phyloP scores from a whole-genome alignment of 768 basidiomycete species.

The Ephemerocybe angulata region DNA sequence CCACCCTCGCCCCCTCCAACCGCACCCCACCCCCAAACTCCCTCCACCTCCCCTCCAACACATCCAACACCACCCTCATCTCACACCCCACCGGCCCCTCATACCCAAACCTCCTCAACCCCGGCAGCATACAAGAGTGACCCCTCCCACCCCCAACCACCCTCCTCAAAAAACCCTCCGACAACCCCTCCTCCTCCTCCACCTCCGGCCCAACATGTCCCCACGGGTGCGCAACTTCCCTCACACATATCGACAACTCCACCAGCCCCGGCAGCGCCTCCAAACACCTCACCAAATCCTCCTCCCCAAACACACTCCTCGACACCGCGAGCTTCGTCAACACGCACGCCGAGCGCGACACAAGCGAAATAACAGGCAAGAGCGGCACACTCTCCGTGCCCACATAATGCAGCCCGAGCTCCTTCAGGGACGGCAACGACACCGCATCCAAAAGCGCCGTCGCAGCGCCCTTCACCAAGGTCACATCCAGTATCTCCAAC shows the following conservation, averaged over 20 bases:
- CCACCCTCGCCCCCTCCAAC: no score
- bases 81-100: no score
- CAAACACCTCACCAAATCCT: constrained; percentile 1
- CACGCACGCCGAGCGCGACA: not conserved
- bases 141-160: no score
- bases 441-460: constrained; percentile 17
- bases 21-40: no score
- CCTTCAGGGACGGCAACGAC: constrained; percentile 16
- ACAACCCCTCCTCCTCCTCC: no score
- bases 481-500: constrained; percentile 17
- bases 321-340: not conserved
- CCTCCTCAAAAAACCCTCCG: no score
- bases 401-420: constrained; percentile 15
- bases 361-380: constrained; percentile 10
- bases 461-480: constrained; percentile 19
- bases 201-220: no score
- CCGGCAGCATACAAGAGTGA: no score
- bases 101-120: no score
- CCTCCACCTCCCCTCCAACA: no score
- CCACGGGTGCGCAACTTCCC: no score
- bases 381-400: constrained; percentile 14
- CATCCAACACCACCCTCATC: no score
- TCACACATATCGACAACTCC: constrained; percentile 6
- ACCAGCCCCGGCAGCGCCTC: not conserved
- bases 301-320: not conserved